These are phyloP conservation scores for Brassica incana DNA, from an alignment of 345 rosid genomes.

Conservation along the genomic window DNA sequence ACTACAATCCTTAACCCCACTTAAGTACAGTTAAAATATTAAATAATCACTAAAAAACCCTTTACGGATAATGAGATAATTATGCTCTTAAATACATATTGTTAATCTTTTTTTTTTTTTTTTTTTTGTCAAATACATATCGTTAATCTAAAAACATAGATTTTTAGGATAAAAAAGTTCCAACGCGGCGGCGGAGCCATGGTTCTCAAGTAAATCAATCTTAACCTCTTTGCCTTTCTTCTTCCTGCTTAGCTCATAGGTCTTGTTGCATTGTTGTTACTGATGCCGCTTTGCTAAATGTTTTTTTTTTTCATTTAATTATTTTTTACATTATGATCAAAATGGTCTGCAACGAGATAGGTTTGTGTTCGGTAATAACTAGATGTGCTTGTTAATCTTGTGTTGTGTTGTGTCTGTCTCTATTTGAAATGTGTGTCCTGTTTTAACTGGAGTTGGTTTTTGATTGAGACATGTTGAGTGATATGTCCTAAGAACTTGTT, in stretches of 20 bases:
- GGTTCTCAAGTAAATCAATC: conserved; percentile 48
- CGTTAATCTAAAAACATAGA: not conserved
- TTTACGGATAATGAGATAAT: too few species aligned
- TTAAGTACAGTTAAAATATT: too few species aligned
- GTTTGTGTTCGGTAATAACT: not conserved
- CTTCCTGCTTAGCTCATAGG: not conserved
- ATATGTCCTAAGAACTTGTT: conserved; percentile 1
- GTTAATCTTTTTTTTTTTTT: too few species aligned
- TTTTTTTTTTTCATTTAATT: not conserved
- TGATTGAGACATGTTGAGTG: not conserved
- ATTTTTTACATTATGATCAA: not conserved
- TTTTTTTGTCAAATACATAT: too few species aligned
- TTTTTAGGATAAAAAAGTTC: conserved; percentile 17
- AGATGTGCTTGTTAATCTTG: not conserved
- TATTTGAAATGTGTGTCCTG: not conserved
- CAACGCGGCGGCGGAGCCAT: conserved; percentile 39
- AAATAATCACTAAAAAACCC: too few species aligned
- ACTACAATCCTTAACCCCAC: too few species aligned
- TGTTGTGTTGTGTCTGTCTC: too few species aligned
- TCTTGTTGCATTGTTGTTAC: not conserved
- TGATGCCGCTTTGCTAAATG: not conserved
- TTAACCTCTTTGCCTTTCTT: not conserved
- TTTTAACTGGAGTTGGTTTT: not conserved
- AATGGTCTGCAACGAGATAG: not conserved
- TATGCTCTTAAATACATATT: too few species aligned